These are phyloP conservation scores for Aspergillus pseudoviridinutans DNA, from an alignment of 2,329 filamentous ascomycete species.

Conservation along the genomic window DNA sequence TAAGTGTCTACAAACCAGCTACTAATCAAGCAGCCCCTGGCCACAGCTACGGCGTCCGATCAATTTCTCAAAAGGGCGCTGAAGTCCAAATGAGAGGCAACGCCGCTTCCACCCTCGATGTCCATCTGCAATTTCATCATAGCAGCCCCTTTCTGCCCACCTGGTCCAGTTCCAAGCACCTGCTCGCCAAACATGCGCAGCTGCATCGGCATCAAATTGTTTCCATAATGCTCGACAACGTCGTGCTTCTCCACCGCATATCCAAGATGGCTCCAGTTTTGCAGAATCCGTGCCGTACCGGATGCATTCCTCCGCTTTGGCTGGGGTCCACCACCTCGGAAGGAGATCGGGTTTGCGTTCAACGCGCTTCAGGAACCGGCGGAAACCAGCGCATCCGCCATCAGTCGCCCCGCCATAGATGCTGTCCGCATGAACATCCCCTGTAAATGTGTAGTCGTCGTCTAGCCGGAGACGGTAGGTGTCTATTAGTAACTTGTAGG, in stretches of 20 bases:
- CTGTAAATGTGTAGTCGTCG: background rate
- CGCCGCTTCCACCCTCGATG: background rate
- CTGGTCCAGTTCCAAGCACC: conserved; percentile 2
- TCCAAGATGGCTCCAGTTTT: background rate
- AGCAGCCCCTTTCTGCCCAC: background rate
- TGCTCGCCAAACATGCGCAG: conserved; percentile 9
- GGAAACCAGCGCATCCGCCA: background rate
- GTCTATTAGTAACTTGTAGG: conserved; percentile 48
- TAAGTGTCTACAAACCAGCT: background rate
- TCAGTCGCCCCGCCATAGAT: background rate
- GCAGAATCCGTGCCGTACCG: background rate
- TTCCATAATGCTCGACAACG: conserved; percentile 1
- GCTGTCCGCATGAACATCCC: background rate
- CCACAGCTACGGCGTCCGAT: background rate
- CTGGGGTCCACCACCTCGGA: conserved; percentile 3
- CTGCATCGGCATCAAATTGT: conserved; percentile 1
- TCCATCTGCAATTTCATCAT: background rate
- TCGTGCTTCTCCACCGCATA: background rate
- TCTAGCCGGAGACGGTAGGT: conserved; percentile 42
- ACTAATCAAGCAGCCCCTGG: background rate
- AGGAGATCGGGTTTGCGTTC: background rate
- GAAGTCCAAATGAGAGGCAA: background rate
- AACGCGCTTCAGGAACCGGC: conserved; percentile 1
- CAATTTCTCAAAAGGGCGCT: background rate
- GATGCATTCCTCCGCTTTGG: conserved; percentile 1